Conservation (phyloP, 257 asterid species). For the Primulina eburnea region DNA sequence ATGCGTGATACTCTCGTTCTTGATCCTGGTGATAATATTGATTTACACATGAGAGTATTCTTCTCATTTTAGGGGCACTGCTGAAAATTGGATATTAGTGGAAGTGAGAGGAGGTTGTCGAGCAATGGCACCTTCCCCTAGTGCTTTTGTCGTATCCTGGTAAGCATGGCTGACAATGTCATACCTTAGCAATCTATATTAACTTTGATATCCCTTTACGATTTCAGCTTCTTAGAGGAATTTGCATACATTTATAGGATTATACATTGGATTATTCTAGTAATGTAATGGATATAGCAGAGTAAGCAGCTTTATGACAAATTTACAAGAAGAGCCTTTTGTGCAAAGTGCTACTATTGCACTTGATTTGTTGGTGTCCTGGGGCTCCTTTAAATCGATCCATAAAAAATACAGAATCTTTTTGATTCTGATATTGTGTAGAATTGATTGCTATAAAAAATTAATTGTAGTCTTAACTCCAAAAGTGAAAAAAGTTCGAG, state of each 20-base stretch:
- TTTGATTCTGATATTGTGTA: too few species aligned
- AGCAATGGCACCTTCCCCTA: slow-evolving; percentile 39
- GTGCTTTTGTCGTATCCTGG: slow-evolving; percentile 45
- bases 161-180: slow-evolving; percentile 17
- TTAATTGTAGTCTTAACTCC: background rate
- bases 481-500: too few species aligned
- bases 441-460: too few species aligned
- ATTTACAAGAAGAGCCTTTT: background rate
- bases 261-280: background rate
- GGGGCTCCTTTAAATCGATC: too few species aligned
- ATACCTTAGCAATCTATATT: background rate
- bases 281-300: background rate
- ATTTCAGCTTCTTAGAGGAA: background rate
- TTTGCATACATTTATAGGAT: background rate
- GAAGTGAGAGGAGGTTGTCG: slow-evolving; percentile 26
- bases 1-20: slow-evolving; percentile 8
- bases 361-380: too few species aligned
- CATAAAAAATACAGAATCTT: too few species aligned
- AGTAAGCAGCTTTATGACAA: background rate
- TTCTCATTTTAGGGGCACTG: slow-evolving; percentile 15
- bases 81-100: slow-evolving; percentile 22
- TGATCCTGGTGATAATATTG: background rate
- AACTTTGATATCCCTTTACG: background rate
- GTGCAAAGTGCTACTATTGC: too few species aligned
- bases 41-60: slow-evolving; percentile 10